Percentiles rank a stretch among this genome's conserved stretches.
Evolutionary conservation across 495 filamentous ascomycete species (phyloP).

Genomic region (Daldinia vernicosa): DNA sequence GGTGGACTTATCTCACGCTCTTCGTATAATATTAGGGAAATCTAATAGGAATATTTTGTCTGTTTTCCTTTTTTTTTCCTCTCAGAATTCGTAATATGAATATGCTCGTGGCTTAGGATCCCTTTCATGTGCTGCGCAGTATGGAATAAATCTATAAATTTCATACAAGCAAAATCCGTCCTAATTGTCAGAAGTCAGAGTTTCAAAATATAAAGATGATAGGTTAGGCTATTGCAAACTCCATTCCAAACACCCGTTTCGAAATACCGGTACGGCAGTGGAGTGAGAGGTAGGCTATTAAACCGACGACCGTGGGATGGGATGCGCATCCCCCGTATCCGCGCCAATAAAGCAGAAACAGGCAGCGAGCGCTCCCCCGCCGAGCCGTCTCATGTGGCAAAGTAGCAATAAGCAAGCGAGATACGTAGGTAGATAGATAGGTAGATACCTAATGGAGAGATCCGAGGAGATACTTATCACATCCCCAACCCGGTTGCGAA

Average conservation of each 20-base stretch:
- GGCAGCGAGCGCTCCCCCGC: neutral
- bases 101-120: too few relatives aligned
- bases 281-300: neutral
- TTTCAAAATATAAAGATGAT: neutral
- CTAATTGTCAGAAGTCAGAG: neutral
- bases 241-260: neutral
- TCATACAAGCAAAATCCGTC: neutral
- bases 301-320: neutral
- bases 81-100: too few relatives aligned
- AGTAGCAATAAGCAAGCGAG: neutral
- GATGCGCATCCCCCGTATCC: neutral
- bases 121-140: neutral
- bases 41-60: too few relatives aligned
- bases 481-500: neutral
- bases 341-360: conserved; percentile 1
- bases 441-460: neutral
- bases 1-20: too few relatives aligned
- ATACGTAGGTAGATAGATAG: too few relatives aligned
- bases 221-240: neutral
- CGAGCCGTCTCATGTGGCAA: neutral
- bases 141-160: neutral
- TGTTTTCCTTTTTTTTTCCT: too few relatives aligned
- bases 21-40: too few relatives aligned
- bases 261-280: neutral
- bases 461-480: conserved; percentile 1